Conservation (phyloP, 495 filamentous ascomycete species). For the Aspergillus indologenus region DNA sequence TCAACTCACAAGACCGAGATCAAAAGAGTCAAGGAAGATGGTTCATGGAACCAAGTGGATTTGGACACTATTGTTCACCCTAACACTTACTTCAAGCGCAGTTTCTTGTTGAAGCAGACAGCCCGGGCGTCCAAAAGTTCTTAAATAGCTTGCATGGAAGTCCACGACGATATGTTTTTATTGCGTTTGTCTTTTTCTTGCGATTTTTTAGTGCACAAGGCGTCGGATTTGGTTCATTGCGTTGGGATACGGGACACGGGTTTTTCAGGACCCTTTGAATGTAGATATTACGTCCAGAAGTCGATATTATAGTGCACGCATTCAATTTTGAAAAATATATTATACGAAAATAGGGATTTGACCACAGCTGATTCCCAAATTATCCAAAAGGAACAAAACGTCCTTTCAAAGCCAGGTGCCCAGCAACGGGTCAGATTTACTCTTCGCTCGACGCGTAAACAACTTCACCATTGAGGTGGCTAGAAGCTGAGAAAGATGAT, state of each 20-base stretch:
- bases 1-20: conserved; percentile 80
- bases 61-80: conserved; percentile 96
- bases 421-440: conserved; percentile 63
- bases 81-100: conserved; percentile 95
- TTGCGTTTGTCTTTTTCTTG: neutral
- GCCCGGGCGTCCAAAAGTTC: conserved; percentile 32
- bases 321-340: neutral
- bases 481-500: conserved; percentile 51
- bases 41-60: conserved; percentile 71
- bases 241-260: neutral
- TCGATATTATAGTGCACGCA: neutral
- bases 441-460: conserved; percentile 76
- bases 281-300: neutral
- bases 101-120: conserved; percentile 76
- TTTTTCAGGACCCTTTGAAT: neutral
- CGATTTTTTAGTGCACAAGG: neutral
- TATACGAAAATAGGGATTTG: conserved; percentile 40
- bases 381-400: conserved; percentile 62
- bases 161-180: conserved; percentile 33
- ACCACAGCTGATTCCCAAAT: conserved; percentile 79
- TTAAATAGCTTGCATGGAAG: conserved; percentile 17
- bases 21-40: conserved; percentile 80
- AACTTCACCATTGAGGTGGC: conserved; percentile 47
- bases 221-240: neutral
- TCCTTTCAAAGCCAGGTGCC: conserved; percentile 73